phyloP scores from a whole-genome alignment of 306 rosid species.

The Geum urbanum region DNA sequence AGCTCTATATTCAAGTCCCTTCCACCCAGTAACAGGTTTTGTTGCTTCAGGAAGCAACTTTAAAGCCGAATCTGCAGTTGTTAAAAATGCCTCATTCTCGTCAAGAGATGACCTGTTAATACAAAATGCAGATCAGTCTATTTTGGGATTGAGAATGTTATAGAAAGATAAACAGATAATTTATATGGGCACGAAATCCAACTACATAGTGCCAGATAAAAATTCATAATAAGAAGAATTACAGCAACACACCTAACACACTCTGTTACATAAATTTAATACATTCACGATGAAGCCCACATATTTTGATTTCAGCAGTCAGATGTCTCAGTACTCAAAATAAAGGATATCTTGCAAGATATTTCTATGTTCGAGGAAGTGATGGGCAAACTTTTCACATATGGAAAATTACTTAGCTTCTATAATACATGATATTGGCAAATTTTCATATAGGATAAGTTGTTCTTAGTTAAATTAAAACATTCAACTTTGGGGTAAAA shows the following conservation, averaged over 20 bases:
- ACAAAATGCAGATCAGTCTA: conserved; percentile 10
- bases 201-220: not conserved
- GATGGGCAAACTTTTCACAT: not conserved
- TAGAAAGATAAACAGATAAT: not conserved
- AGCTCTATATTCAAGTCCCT: conserved; percentile 78
- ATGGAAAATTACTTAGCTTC: too few relatives aligned
- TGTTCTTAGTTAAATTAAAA: not conserved
- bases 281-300: not conserved
- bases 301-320: not conserved
- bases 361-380: not conserved
- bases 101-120: conserved; percentile 75
- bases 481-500: not conserved
- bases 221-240: not conserved
- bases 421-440: not conserved
- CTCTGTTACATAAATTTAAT: not conserved
- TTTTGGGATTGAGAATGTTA: not conserved
- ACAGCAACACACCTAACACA: not conserved
- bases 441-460: not conserved
- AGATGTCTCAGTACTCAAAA: not conserved
- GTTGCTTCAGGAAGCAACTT: conserved; percentile 67
- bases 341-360: not conserved
- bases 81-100: conserved; percentile 75
- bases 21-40: conserved; percentile 57
- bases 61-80: conserved; percentile 85
- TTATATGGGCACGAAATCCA: not conserved